These are phyloP conservation scores for Ganoderma meredithae DNA, from an alignment of 1,284 basidiomycete species.

Conservation along the genomic window DNA sequence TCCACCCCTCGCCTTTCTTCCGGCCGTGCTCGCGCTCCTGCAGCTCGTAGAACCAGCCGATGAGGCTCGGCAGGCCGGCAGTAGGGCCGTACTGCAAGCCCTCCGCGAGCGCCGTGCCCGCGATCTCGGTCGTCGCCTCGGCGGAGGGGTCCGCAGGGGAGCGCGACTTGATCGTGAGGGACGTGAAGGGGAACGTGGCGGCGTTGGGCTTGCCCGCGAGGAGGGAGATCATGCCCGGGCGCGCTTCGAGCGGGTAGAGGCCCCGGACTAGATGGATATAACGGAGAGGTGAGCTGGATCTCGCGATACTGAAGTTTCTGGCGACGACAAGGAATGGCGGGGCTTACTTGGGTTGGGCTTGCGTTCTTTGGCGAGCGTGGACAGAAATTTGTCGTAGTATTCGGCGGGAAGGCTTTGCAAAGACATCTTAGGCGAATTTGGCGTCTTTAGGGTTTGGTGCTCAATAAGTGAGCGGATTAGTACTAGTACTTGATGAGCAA, in stretches of 20 bases:
- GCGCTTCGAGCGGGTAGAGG: slow-evolving; percentile 80
- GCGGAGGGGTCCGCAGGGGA: slow-evolving; percentile 53
- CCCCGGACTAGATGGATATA: slow-evolving; percentile 41
- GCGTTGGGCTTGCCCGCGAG: slow-evolving; percentile 91
- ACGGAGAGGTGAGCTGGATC: background rate
- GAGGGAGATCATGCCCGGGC: slow-evolving; percentile 85
- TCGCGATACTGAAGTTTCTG: background rate
- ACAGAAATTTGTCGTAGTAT: slow-evolving; percentile 65
- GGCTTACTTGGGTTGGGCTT: slow-evolving; percentile 70
- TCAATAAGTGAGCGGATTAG: background rate
- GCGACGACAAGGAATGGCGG: background rate
- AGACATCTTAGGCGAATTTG: background rate
- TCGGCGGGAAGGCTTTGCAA: slow-evolving; percentile 53
- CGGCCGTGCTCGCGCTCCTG: slow-evolving; percentile 74
- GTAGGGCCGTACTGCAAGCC: slow-evolving; percentile 86
- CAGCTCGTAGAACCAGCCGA: slow-evolving; percentile 71
- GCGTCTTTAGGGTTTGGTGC: background rate
- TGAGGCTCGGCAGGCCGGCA: slow-evolving; percentile 68
- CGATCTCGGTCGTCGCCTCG: slow-evolving; percentile 58
- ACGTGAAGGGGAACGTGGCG: slow-evolving; percentile 89
- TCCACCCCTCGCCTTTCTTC: slow-evolving; percentile 68
- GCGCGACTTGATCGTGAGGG: slow-evolving; percentile 65
- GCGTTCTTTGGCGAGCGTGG: slow-evolving; percentile 60
- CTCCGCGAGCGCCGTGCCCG: slow-evolving; percentile 62
- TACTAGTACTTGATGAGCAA: too few relatives aligned